These are phyloP conservation scores for Mycena floridula DNA, from an alignment of 768 basidiomycete species.

Conservation along the genomic window DNA sequence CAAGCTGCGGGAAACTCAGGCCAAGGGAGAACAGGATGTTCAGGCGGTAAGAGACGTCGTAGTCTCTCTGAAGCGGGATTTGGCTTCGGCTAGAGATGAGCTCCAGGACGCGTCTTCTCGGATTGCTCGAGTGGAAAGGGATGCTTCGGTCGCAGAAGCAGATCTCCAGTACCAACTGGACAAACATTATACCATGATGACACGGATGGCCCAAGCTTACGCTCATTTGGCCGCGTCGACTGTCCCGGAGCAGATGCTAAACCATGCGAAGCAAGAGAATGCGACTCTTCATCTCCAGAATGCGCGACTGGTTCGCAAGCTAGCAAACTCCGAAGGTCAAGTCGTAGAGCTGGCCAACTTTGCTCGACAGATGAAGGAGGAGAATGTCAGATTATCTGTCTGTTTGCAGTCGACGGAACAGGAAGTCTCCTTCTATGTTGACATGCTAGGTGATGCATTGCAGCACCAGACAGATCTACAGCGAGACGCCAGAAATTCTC, in stretches of 20 bases:
- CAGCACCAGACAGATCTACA: slow-evolving; percentile 6
- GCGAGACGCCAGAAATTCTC: slow-evolving; percentile 6
- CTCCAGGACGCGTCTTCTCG: slow-evolving; percentile 25
- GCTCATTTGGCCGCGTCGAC: slow-evolving; percentile 40
- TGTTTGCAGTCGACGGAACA: slow-evolving; percentile 26
- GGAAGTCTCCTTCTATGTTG: slow-evolving; percentile 24
- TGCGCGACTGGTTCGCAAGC: slow-evolving; percentile 58
- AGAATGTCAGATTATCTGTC: slow-evolving; percentile 37
- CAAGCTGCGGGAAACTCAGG: slow-evolving; percentile 34
- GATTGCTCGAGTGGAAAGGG: slow-evolving; percentile 23
- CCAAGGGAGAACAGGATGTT: slow-evolving; percentile 35
- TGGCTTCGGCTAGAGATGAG: slow-evolving; percentile 31
- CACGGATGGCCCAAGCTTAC: slow-evolving; percentile 48
- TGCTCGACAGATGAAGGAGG: slow-evolving; percentile 49
- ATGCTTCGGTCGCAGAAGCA: slow-evolving; percentile 33
- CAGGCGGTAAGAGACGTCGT: slow-evolving; percentile 25
- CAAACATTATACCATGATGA: slow-evolving; percentile 38
- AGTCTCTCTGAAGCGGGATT: slow-evolving; percentile 27
- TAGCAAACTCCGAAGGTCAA: slow-evolving; percentile 63
- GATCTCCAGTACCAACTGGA: slow-evolving; percentile 45
- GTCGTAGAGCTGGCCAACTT: slow-evolving; percentile 59
- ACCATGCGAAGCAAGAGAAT: slow-evolving; percentile 34
- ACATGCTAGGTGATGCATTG: slow-evolving; percentile 8
- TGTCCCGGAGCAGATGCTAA: slow-evolving; percentile 29
- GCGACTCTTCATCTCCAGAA: slow-evolving; percentile 32